These are phyloP conservation scores for Juncus inflexus DNA, from an alignment of 176 grass and related monocot species.

Conservation along the genomic window DNA sequence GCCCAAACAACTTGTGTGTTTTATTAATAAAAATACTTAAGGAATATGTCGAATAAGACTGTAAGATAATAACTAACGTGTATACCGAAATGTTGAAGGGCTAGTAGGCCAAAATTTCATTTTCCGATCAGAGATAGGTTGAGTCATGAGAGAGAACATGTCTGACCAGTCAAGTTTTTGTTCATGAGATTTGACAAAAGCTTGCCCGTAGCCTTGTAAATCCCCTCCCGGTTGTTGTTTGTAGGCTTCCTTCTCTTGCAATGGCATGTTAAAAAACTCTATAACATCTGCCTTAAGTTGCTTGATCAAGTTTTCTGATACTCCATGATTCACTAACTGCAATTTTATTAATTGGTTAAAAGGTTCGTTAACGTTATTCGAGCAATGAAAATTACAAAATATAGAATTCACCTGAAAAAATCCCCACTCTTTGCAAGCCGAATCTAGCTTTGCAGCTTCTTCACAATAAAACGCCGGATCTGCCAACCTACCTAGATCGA, in stretches of 20 bases:
- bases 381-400: neutral
- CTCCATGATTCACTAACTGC: constrained; percentile 37
- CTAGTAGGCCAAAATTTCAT: constrained; percentile 38
- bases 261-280: neutral
- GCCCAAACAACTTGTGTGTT: too few species aligned
- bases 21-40: too few species aligned
- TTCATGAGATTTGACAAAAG: too few species aligned
- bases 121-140: constrained; percentile 21
- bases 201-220: neutral
- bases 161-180: constrained; percentile 23
- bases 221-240: constrained; percentile 23
- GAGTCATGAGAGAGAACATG: constrained; percentile 23
- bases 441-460: too few species aligned
- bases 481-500: constrained; percentile 28
- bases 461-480: neutral
- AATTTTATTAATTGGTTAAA: neutral
- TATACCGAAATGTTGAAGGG: too few species aligned
- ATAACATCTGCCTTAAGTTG: constrained; percentile 22
- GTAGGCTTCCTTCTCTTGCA: constrained; percentile 28
- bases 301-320: constrained; percentile 32
- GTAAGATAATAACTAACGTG: too few species aligned
- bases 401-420: constrained; percentile 2
- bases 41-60: too few species aligned
- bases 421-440: too few species aligned
- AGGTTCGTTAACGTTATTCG: neutral